phyloP scores from a whole-genome alignment of 495 filamentous ascomycete genomes.

The Rostrohypoxylon terebratum region DNA sequence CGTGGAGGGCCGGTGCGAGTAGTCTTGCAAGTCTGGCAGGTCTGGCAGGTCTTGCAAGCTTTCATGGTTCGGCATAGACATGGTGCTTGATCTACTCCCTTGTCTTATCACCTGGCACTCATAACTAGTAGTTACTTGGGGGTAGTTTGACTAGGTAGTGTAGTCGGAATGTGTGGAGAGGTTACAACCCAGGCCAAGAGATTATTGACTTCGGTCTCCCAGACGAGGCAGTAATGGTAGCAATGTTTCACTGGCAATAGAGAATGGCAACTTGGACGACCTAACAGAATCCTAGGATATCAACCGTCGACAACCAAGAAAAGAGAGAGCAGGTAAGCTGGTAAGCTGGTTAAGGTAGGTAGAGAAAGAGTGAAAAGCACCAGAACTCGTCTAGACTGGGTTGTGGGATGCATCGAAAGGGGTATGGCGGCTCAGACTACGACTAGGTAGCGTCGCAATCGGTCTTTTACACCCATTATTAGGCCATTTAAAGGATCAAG shows the following conservation, averaged over 20 bases:
- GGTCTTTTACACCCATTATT: slow-evolving; percentile 46
- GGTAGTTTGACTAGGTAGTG: neutral
- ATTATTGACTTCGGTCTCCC: slow-evolving; percentile 39
- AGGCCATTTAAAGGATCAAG: slow-evolving; percentile 30
- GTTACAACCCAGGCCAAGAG: slow-evolving; percentile 39
- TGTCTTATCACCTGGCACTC: slow-evolving; percentile 44
- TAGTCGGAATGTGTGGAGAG: slow-evolving; percentile 37
- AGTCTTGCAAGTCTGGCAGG: slow-evolving; percentile 27
- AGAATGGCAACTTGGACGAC: slow-evolving; percentile 31
- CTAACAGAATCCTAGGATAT: slow-evolving; percentile 23
- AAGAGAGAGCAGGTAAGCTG: slow-evolving; percentile 11
- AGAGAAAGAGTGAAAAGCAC: slow-evolving; percentile 39
- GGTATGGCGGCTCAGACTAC: slow-evolving; percentile 41
- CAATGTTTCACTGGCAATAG: slow-evolving; percentile 44
- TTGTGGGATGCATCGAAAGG: slow-evolving; percentile 38
- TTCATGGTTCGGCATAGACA: slow-evolving; percentile 35
- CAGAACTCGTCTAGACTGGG: slow-evolving; percentile 33
- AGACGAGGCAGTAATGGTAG: slow-evolving; percentile 16
- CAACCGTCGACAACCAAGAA: slow-evolving; percentile 30
- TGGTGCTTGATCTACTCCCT: slow-evolving; percentile 45
- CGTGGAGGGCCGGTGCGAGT: slow-evolving; percentile 44
- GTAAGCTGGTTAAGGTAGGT: no score
- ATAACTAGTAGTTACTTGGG: slow-evolving; percentile 25
- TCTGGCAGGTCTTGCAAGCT: slow-evolving; percentile 22
- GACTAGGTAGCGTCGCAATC: slow-evolving; percentile 40